phyloP scores from a whole-genome alignment of 1,284 basidiomycete species.

The Pisolithus thermaeus region DNA sequence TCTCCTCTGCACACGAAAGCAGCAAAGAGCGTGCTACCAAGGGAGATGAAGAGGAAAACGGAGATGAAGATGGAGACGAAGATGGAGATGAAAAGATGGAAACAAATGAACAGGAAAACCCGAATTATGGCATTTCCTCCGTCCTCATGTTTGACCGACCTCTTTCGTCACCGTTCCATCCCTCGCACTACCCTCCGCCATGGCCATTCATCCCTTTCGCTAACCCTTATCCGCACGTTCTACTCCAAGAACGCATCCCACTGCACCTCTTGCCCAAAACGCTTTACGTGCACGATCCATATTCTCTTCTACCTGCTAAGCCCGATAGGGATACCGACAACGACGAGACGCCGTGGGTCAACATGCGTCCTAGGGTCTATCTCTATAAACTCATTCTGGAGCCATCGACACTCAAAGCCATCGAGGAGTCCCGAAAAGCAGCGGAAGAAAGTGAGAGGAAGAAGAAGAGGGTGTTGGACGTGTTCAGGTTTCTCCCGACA shows the following conservation, averaged over 20 bases:
- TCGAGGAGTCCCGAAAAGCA: not conserved
- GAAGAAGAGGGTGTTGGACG: constrained; percentile 13
- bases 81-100: not conserved
- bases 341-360: constrained; percentile 11
- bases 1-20: no score
- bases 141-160: constrained; percentile 4
- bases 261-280: constrained; percentile 29
- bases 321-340: not conserved
- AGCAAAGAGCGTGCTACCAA: no score
- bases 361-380: constrained; percentile 15
- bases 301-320: constrained; percentile 7
- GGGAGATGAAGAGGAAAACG: no score
- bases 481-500: constrained; percentile 15
- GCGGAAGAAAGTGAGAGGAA: constrained; percentile 7
- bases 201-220: constrained; percentile 31
- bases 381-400: constrained; percentile 11
- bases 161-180: constrained; percentile 20
- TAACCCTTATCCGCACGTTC: constrained; percentile 7
- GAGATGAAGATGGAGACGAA: no score
- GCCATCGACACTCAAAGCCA: not conserved
- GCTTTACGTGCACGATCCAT: constrained; percentile 26
- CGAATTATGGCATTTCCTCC: not conserved
- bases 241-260: constrained; percentile 29
- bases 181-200: constrained; percentile 28
- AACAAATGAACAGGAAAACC: not conserved